These are phyloP conservation scores for Draba incana DNA, from an alignment of 345 rosid genomes.

Conservation along the genomic window DNA sequence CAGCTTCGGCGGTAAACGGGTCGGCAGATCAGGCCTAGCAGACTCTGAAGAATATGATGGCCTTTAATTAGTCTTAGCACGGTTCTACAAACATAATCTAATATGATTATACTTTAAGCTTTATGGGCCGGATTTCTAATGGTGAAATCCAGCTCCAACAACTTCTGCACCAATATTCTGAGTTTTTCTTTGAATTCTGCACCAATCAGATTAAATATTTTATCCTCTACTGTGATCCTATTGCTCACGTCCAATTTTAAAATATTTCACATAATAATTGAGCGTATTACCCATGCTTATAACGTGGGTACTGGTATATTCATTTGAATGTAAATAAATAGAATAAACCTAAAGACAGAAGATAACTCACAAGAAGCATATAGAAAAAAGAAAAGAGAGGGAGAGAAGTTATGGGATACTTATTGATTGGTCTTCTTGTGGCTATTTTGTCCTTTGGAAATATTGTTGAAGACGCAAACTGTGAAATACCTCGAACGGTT, in stretches of 20 bases:
- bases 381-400: neutral
- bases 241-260: neutral
- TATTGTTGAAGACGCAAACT: constrained; percentile 37
- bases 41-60: no score
- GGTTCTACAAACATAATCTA: no score
- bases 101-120: no score
- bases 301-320: constrained; percentile 1
- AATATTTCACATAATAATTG: neutral
- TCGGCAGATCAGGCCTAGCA: no score
- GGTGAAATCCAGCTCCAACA: no score
- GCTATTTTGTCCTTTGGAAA: constrained; percentile 37
- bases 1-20: no score
- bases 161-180: no score
- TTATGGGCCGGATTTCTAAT: no score
- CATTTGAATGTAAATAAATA: constrained; percentile 21
- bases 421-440: constrained; percentile 24
- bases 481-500: constrained; percentile 31
- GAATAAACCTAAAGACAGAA: constrained; percentile 3
- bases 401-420: constrained; percentile 32
- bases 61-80: no score
- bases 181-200: no score
- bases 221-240: no score
- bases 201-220: no score
- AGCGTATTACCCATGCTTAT: constrained; percentile 13
- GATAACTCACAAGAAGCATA: constrained; percentile 16